Percentiles rank a stretch among this genome's conserved stretches.
Evolutionary conservation across 2,329 filamentous ascomycete species (phyloP).

Genomic region (Penicillium sp.): DNA sequence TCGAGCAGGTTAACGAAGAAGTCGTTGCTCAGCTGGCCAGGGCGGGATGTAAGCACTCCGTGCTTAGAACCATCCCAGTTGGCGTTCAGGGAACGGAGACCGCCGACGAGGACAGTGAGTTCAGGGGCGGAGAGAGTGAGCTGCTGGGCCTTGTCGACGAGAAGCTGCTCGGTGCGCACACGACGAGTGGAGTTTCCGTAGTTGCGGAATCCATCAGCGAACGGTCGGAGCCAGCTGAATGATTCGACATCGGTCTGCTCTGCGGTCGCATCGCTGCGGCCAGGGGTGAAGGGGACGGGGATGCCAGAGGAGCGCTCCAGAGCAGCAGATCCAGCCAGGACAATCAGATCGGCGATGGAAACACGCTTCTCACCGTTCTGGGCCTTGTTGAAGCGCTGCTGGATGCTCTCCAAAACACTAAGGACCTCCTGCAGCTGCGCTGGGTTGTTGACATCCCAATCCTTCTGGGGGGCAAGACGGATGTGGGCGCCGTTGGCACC

Average conservation of each 20-base stretch:
- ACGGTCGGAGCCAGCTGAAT: conserved; percentile 67
- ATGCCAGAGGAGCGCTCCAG: conserved; percentile 70
- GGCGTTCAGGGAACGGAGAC: conserved; percentile 67
- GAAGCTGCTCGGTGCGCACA: conserved; percentile 66
- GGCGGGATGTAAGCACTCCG: conserved; percentile 68
- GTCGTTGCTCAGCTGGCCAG: conserved; percentile 73
- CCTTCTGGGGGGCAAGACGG: conserved; percentile 69
- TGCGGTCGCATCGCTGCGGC: conserved; percentile 69
- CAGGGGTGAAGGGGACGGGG: conserved; percentile 70
- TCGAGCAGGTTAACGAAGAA: conserved; percentile 82
- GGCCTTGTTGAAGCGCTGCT: conserved; percentile 64
- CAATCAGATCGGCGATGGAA: conserved; percentile 76
- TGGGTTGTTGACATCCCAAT: conserved; percentile 76
- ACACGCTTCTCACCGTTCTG: conserved; percentile 65
- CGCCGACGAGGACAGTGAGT: conserved; percentile 69
- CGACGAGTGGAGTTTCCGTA: conserved; percentile 65
- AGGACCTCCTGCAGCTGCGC: conserved; percentile 64
- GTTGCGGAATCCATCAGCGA: conserved; percentile 77
- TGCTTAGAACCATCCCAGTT: conserved; percentile 70
- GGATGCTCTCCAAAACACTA: conserved; percentile 61
- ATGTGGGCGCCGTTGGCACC: conserved; percentile 80
- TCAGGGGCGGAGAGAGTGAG: conserved; percentile 72
- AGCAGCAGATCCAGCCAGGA: conserved; percentile 70
- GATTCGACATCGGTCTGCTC: conserved; percentile 70
- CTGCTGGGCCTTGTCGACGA: conserved; percentile 71